Conservation (phyloP, 805 yeast genomes). For the Ogataea nakhonphanomensis region DNA sequence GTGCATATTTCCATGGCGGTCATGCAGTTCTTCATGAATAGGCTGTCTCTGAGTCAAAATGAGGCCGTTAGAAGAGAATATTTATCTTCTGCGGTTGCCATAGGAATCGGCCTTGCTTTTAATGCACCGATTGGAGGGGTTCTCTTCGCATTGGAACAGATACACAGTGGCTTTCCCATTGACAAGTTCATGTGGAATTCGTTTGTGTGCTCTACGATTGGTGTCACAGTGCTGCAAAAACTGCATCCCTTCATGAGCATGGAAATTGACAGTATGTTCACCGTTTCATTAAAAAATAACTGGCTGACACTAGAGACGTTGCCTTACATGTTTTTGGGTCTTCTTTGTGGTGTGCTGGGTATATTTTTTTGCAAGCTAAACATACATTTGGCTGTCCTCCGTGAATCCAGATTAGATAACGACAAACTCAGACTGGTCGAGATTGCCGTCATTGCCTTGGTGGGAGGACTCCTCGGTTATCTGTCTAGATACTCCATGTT, state of each 20-base stretch:
- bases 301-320: slow-evolving; percentile 71
- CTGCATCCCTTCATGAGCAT: slow-evolving; percentile 49
- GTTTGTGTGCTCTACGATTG: slow-evolving; percentile 73
- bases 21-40: slow-evolving; percentile 37
- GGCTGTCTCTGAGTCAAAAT: slow-evolving; percentile 28
- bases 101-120: slow-evolving; percentile 83
- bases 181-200: slow-evolving; percentile 77
- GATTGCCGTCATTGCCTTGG: slow-evolving; percentile 42
- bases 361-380: slow-evolving; percentile 48
- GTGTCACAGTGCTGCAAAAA: slow-evolving; percentile 56
- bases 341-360: slow-evolving; percentile 68
- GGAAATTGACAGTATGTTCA: slow-evolving; percentile 42
- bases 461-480: slow-evolving; percentile 54
- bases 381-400: slow-evolving; percentile 37
- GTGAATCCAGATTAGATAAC: slow-evolving; percentile 29
- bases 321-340: slow-evolving; percentile 71
- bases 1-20: slow-evolving; percentile 74
- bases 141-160: slow-evolving; percentile 66
- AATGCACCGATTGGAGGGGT: slow-evolving; percentile 90
- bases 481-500: slow-evolving; percentile 47
- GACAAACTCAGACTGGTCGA: slow-evolving; percentile 40
- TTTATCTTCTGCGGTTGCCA: slow-evolving; percentile 71
- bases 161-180: slow-evolving; percentile 60
- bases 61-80: slow-evolving; percentile 67
- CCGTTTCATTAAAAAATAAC: slow-evolving; percentile 63